Evolutionary conservation across 2,329 filamentous ascomycete species (phyloP), one percentile per base, ranked within the genome.

Genomic region (Cordyceps sp.): DNA sequence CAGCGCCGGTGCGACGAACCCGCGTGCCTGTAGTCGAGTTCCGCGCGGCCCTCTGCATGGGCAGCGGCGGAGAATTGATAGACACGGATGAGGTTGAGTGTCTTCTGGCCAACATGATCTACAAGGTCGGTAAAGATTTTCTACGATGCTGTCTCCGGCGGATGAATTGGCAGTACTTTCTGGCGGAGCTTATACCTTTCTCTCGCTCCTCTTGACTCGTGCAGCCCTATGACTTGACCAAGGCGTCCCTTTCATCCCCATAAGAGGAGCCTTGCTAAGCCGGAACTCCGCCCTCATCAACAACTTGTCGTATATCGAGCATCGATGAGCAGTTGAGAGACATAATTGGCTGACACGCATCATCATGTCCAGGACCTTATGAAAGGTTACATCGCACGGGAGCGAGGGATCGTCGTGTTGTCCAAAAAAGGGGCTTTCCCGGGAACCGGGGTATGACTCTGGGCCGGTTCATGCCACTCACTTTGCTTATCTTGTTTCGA

Each of bases 311-410:
- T n/a, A n/a, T n/a, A n/a, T n/a, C n/a, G n/a, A n/a, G n/a, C n/a
- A n/a, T n/a, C n/a, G n/a, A n/a, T n/a, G n/a, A n/a, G n/a, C n/a
- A n/a, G n/a, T n/a, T n/a, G n/a, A n/a, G n/a, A n/a, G n/a, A n/a
- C 35, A 42, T 52, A 46, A 53, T 37, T 55, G 45, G 52, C 52
- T 55, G 39, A 56, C 35, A 16, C 36, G 18, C 1, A 6, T 17
- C 30, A 26, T 29, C n/a, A 21, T 38, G 36, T 33, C 18, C 37
- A 93, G 84, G 81, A 80, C 36, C 65, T 90, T 17, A 93, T 98
- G 82, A 98, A 96, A 58, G 90, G 92, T 26, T 98, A 98, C 56
- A 98, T 98, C 43, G 78, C 88, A 21, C 78, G 88, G 33, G 86
- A 93, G 43, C 74, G 81, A 43, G 80, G 79, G 22, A 86, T 86